Base-by-base conservation (phyloP, 169 alveolate species). In the Perkinsus marinus region DNA sequence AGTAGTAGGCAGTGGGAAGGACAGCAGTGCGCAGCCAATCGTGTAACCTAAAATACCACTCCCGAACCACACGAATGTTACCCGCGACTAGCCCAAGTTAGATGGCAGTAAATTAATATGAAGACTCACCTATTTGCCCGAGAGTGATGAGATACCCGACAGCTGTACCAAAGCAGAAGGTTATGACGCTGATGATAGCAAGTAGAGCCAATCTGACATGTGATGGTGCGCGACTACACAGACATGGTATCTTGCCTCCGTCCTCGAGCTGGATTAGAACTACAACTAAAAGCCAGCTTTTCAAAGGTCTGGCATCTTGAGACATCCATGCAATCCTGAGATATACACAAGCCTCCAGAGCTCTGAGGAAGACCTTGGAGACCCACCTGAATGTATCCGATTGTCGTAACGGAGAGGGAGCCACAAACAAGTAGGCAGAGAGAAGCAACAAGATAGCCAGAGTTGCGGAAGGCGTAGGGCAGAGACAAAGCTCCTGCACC, bases 401-500 rank as follows among this genome's bases (percentile, higher is more conserved):
- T 57, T 19, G 37, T 57, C 34, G 79, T 57, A 16, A 13, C 26
- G 36, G 79, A 57, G 5, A 57, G 79, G 79, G 22, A 57, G 34
- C 37, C 79, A 57, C 79, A 57, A 30, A 57, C 22, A 13, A 90
- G 43, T 30, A 39, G 36, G 43, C 92, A 39, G n/a, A 90, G 30
- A 36, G 90, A 39, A 13, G 91, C 92, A 34, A 90, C 43, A 16
- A 90, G 26, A 43, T 90, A 39, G 26, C 92, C 92, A 7, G 92
- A 41, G 34, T 90, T 90, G 22, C 69, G 92, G 57, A 90, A 90
- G 22, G 92, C 92, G 90, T 39, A 90, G 22, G 92, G 92, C 34
- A 90, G 92, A 16, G 92, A 90, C 57, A 90, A 36, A 13, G 57
- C 92, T 26, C 92, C 92, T 19, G 92, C 92, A n/a, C 92, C 92